Evolutionary conservation across 2,329 filamentous ascomycete genomes (phyloP).

Genomic region (Calonectria pseudoreteaudii): DNA sequence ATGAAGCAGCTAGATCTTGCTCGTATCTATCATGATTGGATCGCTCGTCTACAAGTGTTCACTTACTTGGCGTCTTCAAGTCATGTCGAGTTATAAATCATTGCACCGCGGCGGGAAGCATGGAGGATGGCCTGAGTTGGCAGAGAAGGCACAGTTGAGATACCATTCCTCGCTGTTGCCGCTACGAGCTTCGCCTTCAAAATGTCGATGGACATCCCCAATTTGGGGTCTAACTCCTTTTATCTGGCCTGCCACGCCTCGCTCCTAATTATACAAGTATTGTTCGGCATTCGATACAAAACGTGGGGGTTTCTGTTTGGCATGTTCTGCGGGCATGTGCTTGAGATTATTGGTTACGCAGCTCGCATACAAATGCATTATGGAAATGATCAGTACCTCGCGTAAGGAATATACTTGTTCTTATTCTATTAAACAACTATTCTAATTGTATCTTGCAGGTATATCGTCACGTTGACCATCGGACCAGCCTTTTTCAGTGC

Average conservation of each 20-base stretch:
- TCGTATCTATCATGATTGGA: conserved; percentile 9
- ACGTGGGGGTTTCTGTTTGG: conserved; percentile 55
- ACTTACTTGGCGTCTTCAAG: not conserved
- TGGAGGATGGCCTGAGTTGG: not conserved
- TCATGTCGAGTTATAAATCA: conserved; percentile 5
- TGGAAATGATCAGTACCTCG: conserved; percentile 63
- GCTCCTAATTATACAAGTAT: conserved; percentile 54
- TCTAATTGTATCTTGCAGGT: conserved; percentile 20
- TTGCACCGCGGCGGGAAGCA: not conserved
- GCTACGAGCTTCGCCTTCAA: not conserved
- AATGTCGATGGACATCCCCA: conserved; percentile 31
- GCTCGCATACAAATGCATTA: conserved; percentile 69
- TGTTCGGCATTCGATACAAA: conserved; percentile 52
- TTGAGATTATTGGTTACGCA: conserved; percentile 70
- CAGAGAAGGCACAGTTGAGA: not conserved
- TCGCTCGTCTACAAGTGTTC: conserved; percentile 18
- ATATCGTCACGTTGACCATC: conserved; percentile 66
- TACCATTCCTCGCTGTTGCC: not conserved
- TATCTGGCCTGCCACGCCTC: conserved; percentile 56
- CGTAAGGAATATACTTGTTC: conserved; percentile 51
- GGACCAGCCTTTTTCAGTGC: conserved; percentile 73
- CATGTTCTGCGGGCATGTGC: conserved; percentile 64
- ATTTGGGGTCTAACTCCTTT: conserved; percentile 35
- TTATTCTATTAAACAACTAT: not conserved
- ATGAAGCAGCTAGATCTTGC: not conserved